Conservation (phyloP, 1,139 yeast genomes). For the Casaregolazyma suthepensis region DNA sequence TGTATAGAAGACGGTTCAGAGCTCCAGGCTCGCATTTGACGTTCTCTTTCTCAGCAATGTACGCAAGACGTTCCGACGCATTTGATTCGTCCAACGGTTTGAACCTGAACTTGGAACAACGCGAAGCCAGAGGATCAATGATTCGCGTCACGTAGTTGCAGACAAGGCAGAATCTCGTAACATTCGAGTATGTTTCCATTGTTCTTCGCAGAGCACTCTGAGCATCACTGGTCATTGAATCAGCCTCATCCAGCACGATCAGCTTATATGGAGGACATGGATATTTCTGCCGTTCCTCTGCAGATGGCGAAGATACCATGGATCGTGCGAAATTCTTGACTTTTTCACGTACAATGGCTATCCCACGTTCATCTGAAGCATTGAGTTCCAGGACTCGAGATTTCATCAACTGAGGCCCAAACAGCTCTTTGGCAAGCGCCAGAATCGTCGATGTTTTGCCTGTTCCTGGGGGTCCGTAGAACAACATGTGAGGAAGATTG, state of each 20-base stretch:
- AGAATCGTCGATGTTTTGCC: conserved; percentile 92
- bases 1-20: conserved; percentile 54
- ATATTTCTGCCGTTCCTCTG: conserved; percentile 59
- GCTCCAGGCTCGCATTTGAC: conserved; percentile 47
- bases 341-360: conserved; percentile 83
- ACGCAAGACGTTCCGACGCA: conserved; percentile 61
- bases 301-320: conserved; percentile 73
- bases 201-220: conserved; percentile 93
- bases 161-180: conserved; percentile 86
- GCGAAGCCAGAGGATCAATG: conserved; percentile 91
- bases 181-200: conserved; percentile 89
- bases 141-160: conserved; percentile 95
- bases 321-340: conserved; percentile 88
- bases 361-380: conserved; percentile 96
- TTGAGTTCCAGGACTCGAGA: conserved; percentile 83
- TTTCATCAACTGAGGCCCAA: conserved; percentile 57
- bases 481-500: conserved; percentile 89
- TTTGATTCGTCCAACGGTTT: conserved; percentile 64
- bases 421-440: conserved; percentile 79
- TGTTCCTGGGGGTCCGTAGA: conserved; percentile 97
- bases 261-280: conserved; percentile 52
- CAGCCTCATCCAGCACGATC: conserved; percentile 64
- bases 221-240: conserved; percentile 98
- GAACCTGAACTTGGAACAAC: conserved; percentile 94
- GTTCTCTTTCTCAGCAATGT: conserved; percentile 48